Evolutionary conservation across 768 basidiomycete species (phyloP).

Genomic region (Gymnopilus junonius): DNA sequence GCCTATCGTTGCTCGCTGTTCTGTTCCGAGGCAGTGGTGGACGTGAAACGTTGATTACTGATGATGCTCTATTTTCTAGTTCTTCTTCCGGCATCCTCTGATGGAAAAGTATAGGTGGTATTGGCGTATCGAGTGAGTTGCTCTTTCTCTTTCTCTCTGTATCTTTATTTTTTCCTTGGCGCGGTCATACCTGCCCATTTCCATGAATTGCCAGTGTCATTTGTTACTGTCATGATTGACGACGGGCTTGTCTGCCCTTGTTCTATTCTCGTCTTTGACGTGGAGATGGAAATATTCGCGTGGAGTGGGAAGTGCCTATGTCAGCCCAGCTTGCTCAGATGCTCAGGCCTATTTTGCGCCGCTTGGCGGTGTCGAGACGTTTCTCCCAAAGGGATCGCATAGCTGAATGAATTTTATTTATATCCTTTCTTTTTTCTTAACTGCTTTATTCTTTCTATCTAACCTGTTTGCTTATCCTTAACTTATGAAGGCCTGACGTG

Average conservation of each 20-base stretch:
- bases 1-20: background rate
- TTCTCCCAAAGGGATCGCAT: too few relatives aligned
- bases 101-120: slow-evolving; percentile 74
- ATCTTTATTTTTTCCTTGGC: background rate
- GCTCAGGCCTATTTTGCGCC: background rate
- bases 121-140: slow-evolving; percentile 72
- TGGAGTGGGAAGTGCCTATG: background rate
- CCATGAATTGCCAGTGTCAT: background rate
- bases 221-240: background rate
- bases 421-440: background rate
- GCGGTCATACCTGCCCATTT: background rate
- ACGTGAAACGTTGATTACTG: background rate
- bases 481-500: slow-evolving; percentile 58
- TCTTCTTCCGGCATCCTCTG: slow-evolving; percentile 75
- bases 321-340: too few relatives aligned
- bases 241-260: background rate
- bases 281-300: too few relatives aligned
- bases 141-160: background rate
- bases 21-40: too few relatives aligned
- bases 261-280: background rate
- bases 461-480: background rate
- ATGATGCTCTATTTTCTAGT: slow-evolving; percentile 34
- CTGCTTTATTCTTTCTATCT: background rate
- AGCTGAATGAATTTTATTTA: background rate
- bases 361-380: background rate